Conservation (phyloP, 768 basidiomycete species). For the Asterophora lycoperdoides region DNA sequence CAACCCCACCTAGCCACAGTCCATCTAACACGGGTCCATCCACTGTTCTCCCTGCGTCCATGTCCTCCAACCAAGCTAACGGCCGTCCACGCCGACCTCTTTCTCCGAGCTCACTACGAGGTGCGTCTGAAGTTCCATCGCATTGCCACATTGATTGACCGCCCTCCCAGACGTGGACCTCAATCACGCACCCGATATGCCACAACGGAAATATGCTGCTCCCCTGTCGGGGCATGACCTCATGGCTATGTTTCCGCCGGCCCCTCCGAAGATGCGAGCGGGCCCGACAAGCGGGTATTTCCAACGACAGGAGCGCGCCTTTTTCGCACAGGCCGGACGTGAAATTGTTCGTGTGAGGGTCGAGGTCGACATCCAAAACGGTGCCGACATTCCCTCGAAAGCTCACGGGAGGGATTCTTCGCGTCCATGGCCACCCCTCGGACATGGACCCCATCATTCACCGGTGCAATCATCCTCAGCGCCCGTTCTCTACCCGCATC, state of each 20-base stretch:
- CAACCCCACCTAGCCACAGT: slow-evolving; percentile 41
- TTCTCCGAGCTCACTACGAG: slow-evolving; percentile 60
- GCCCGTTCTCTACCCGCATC: slow-evolving; percentile 32
- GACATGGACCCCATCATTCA: slow-evolving; percentile 29
- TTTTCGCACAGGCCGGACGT: slow-evolving; percentile 74
- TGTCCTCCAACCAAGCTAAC: slow-evolving; percentile 26
- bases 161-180: slow-evolving; percentile 57
- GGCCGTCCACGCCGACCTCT: slow-evolving; percentile 48
- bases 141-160: no score
- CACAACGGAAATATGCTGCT: slow-evolving; percentile 60
- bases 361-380: slow-evolving; percentile 55
- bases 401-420: slow-evolving; percentile 19
- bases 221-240: slow-evolving; percentile 80
- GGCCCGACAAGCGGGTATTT: slow-evolving; percentile 73
- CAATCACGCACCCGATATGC: slow-evolving; percentile 44
- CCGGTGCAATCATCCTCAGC: slow-evolving; percentile 29
- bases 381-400: slow-evolving; percentile 23
- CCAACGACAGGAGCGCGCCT: slow-evolving; percentile 71
- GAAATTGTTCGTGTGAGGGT: slow-evolving; percentile 74
- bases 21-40: slow-evolving; percentile 28
- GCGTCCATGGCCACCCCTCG: slow-evolving; percentile 23
- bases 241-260: slow-evolving; percentile 79
- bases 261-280: slow-evolving; percentile 56
- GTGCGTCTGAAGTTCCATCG: slow-evolving; percentile 27
- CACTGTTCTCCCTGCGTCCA: slow-evolving; percentile 25